phyloP scores from a whole-genome alignment of 805 yeast species.

The Lipomyces yamadae region DNA sequence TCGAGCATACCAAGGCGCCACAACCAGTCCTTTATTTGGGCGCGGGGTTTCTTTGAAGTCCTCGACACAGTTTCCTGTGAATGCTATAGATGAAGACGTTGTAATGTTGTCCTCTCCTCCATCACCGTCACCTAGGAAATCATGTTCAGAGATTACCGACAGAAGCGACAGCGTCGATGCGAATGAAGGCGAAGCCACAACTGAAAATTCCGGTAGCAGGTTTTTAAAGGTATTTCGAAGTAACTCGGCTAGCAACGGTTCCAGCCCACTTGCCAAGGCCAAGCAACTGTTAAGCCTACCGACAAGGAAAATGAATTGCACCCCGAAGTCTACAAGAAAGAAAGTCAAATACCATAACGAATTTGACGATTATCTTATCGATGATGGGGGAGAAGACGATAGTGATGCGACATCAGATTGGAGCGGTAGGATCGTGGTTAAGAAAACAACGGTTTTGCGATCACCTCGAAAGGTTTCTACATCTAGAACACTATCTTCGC shows the following conservation, averaged over 20 bases:
- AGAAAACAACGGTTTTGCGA: constrained; percentile 28
- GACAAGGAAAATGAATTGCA: constrained; percentile 6
- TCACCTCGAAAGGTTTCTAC: constrained; percentile 30
- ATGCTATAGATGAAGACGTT: constrained; percentile 26
- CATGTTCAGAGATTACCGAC: not conserved
- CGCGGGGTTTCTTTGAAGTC: not conserved
- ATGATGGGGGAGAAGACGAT: constrained; percentile 13
- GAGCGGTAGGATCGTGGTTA: constrained; percentile 24
- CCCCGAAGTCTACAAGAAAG: constrained; percentile 12
- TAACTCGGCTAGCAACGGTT: constrained; percentile 4
- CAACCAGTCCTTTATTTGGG: constrained; percentile 10
- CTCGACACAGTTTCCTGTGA: not conserved
- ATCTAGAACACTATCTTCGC: constrained; percentile 39
- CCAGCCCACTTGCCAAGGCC: constrained; percentile 20
- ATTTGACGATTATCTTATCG: constrained; percentile 17
- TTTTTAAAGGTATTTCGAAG: constrained; percentile 14
- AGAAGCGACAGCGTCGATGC: not conserved
- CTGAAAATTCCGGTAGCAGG: constrained; percentile 9
- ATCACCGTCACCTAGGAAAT: constrained; percentile 9
- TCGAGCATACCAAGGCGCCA: too few relatives aligned
- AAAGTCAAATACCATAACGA: not conserved
- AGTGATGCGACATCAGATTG: constrained; percentile 28
- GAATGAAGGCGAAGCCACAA: not conserved
- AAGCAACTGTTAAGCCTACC: constrained; percentile 10
- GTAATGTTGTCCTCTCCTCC: constrained; percentile 28